Evolutionary conservation across 805 yeast genomes (phyloP), one percentile per base, ranked within the genome.

Genomic region (Ogataea naganishii): DNA sequence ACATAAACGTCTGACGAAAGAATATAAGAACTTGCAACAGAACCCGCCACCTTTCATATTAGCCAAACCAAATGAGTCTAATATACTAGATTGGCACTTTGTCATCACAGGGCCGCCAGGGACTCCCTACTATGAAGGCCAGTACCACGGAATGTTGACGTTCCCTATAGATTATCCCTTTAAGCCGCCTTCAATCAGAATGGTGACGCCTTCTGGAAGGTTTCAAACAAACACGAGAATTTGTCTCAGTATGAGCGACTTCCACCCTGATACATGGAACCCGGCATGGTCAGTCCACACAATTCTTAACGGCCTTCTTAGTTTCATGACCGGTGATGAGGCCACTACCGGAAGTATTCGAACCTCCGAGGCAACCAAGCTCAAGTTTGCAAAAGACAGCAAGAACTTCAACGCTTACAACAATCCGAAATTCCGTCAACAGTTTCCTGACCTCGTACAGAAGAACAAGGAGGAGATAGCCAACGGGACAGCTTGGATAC

Each of bases 201-300:
- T 88, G 82, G 61, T 76, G 26, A 88, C 96, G 0, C 96, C 96
- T 5, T 81, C 78, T 44, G 96, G 96, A 4, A 64, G 95, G 29
- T 88, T 88, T 51, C 72, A 75, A 35, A 70, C 85, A 33, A 83
- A 83, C 51, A 76, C 85, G 4, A 62, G 95, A 28, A 64, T 88
- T 17, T 88, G 97, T 57, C 62, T 88, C 28, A 76, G 88, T n/a
- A 86, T 88, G 80, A 79, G 94, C 46, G 96, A 88, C 57, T 88
- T 75, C 53, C 97, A 88, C 45, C 96, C 95, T 3, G 92, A 86
- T 52, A 62, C 80, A 1, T 88, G 97, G 97, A 86, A 88, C 53
- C 96, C 97, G 1, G 85, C 94, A 6, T 88, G 96, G 96, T 75
- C 86, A 26, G 96, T 88, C 16, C 65, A 84, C 20, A 86, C 96